Base-by-base conservation (phyloP, 805 yeast genomes). In the Ogataea nakhonphanomensis region DNA sequence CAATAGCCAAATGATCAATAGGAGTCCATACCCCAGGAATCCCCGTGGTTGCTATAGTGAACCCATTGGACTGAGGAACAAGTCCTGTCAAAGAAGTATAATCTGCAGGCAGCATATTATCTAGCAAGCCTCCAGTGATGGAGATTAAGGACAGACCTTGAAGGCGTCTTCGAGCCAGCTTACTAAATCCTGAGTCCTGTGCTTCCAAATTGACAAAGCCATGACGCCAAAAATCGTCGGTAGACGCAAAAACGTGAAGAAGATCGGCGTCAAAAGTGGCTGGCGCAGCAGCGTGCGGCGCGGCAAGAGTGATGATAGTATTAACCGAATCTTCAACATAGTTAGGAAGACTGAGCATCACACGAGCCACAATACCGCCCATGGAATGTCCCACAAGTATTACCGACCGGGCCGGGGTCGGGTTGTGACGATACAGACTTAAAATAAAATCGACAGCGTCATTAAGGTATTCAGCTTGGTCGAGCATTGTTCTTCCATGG, bases 331-430 rank as follows among this genome's bases (percentile, higher is more conserved):
- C 76, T 4, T 74, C 74, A 1, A 69, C 53, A 57, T 87, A 90
- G 55, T 88, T 90, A 1, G 88, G 84, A 38, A 91, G 63, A 0
- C 95, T 79, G 6, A 87, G 71, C 78, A 90, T 78, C 0, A 87
- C 81, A 43, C 98, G 71, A 3, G 96, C 84, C 1, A 93, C 98
- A 12, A 91, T 76, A 3, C 99, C 99, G 30, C 99, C 99, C 99
- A 91, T 91, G 0, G 98, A 91, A 65, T 91, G 99, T 2, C 88
- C 96, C 1, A 91, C 49, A 0, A 91, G 58, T 0, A 91, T 76
- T 1, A 91, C 95, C 0, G 96, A 84, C 14, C 58, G 61, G 7
- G 66, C 58, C 5, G 48, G 59, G 7, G 37, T 44, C 12, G 39
- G 51, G 35, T 55, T 55, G 10, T 47, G 47, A n/a, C 61, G 49